Conservation (phyloP, 129 eudicot species). For the Sambucus nigra region DNA sequence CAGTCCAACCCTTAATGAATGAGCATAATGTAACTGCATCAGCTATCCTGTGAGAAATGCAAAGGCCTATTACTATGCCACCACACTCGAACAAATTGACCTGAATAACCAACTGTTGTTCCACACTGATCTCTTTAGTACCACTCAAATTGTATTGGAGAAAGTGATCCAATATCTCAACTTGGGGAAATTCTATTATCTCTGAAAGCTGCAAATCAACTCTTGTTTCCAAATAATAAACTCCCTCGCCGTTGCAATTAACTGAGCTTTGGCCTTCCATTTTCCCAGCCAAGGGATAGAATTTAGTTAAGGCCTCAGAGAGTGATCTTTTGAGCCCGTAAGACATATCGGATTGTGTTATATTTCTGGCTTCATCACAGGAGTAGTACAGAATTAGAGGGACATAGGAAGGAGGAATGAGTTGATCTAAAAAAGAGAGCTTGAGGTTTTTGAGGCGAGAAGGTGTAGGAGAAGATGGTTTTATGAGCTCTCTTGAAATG, state of each 20-base stretch:
- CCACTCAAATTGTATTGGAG: slow-evolving; percentile 16
- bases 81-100: slow-evolving; percentile 38
- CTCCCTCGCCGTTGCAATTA: slow-evolving; percentile 44
- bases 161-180: slow-evolving; percentile 16
- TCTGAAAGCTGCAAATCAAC: slow-evolving; percentile 13
- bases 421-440: slow-evolving; percentile 31
- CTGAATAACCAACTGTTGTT: slow-evolving; percentile 28
- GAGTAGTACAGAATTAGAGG: slow-evolving; percentile 28
- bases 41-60: slow-evolving; percentile 34
- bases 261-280: slow-evolving; percentile 16
- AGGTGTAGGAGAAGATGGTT: slow-evolving; percentile 32
- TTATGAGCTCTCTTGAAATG: slow-evolving; percentile 22
- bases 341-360: slow-evolving; percentile 12
- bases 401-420: slow-evolving; percentile 17
- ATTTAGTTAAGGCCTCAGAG: slow-evolving; percentile 28
- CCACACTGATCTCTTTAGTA: slow-evolving; percentile 7
- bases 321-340: slow-evolving; percentile 26
- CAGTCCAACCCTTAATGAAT: slow-evolving; percentile 17
- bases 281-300: slow-evolving; percentile 48
- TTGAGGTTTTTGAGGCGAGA: slow-evolving; percentile 13
- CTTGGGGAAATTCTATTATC: neutral
- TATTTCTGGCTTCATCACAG: neutral
- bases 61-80: slow-evolving; percentile 34
- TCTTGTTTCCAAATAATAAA: slow-evolving; percentile 21
- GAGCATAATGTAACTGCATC: slow-evolving; percentile 20